Evolutionary conservation across 208 protist species (phyloP).

Genomic region (Herpetomonas tarakana): DNA sequence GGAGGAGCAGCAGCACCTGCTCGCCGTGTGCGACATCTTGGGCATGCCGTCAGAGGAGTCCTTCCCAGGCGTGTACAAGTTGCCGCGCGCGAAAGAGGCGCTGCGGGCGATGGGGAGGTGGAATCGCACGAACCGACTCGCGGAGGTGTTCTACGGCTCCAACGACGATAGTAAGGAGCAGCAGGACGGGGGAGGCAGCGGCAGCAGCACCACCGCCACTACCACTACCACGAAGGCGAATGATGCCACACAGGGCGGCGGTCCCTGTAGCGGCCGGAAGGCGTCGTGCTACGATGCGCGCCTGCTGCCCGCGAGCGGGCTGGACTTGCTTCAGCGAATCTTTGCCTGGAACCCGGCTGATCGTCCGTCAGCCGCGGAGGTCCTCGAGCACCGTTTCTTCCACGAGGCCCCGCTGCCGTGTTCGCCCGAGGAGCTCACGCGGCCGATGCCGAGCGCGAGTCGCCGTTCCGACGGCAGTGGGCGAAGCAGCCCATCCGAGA

Average conservation of each 20-base stretch:
- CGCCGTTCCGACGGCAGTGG: neutral
- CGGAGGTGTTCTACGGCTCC: constrained; percentile 34
- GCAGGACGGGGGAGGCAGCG: too few species aligned
- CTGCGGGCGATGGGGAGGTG: constrained; percentile 55
- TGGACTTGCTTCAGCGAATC: constrained; percentile 69
- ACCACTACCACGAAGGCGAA: constrained; percentile 8
- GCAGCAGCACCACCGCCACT: too few species aligned
- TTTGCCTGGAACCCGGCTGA: constrained; percentile 76
- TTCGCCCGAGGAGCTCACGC: constrained; percentile 52
- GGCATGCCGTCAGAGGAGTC: constrained; percentile 92
- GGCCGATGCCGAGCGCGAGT: constrained; percentile 59
- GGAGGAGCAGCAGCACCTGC: constrained; percentile 84
- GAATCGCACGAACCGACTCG: constrained; percentile 51
- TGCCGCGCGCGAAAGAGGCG: constrained; percentile 36
- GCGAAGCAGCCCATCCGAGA: neutral
- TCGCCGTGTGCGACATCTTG: constrained; percentile 87
- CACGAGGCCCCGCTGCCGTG: constrained; percentile 62
- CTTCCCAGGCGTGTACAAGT: constrained; percentile 75
- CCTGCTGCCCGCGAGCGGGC: constrained; percentile 35
- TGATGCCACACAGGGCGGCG: neutral
- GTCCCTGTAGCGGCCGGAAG: too few species aligned
- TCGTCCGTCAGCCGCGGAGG: constrained; percentile 70
- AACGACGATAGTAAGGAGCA: too few species aligned
- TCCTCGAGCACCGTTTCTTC: constrained; percentile 82
- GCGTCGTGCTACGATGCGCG: constrained; percentile 9